These are phyloP conservation scores for Podaxis rugospora DNA, from an alignment of 768 basidiomycete genomes.

Conservation along the genomic window DNA sequence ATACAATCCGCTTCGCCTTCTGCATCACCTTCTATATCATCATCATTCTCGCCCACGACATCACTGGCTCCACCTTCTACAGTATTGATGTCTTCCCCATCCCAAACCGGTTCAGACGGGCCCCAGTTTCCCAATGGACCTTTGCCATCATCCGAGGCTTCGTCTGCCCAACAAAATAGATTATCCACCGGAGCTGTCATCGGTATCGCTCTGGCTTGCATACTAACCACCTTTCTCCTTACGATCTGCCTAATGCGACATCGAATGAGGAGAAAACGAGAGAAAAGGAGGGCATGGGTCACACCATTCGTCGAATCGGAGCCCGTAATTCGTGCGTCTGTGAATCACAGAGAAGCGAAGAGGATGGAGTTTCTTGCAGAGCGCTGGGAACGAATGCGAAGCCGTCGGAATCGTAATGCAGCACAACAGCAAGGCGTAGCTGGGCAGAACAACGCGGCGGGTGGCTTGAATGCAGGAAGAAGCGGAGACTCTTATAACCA, in stretches of 20 bases:
- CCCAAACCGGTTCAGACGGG: background rate
- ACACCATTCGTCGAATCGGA: conserved; percentile 31
- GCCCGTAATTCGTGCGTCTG: conserved; percentile 16
- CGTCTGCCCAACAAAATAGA: too few relatives aligned
- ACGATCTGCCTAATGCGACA: conserved; percentile 46
- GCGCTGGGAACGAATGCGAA: conserved; percentile 1
- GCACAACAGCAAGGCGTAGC: background rate
- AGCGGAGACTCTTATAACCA: background rate
- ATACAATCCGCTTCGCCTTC: background rate
- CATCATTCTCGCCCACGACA: background rate
- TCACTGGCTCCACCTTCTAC: background rate
- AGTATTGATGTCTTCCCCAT: background rate
- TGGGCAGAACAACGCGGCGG: background rate
- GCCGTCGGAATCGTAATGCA: background rate
- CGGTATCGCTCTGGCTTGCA: conserved; percentile 43
- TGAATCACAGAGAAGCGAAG: conserved; percentile 5
- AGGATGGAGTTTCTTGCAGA: conserved; percentile 6
- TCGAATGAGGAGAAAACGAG: conserved; percentile 38
- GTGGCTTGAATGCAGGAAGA: background rate
- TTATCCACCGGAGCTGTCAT: conserved; percentile 47
- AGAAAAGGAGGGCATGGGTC: conserved; percentile 20
- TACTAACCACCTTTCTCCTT: conserved; percentile 33
- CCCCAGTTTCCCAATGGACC: background rate
- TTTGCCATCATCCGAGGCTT: background rate
- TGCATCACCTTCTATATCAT: background rate